Percentiles rank a stretch among this genome's conserved stretches.
Evolutionary conservation across 1,284 basidiomycete genomes (phyloP).

Genomic region (Malassezia sp.): DNA sequence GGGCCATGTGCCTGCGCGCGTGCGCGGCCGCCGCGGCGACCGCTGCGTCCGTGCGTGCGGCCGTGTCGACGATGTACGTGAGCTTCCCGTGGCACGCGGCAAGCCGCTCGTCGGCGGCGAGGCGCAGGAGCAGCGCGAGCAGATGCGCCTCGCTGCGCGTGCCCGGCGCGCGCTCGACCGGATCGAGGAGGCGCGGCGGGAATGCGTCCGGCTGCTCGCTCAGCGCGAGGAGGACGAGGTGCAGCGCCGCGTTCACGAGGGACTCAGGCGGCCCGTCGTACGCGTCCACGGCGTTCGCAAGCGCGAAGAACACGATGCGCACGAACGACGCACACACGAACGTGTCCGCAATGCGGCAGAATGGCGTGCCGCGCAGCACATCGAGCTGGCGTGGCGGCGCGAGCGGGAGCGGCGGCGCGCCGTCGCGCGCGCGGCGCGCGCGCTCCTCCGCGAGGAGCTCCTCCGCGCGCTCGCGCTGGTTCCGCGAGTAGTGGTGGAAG

Average conservation of each 20-base stretch:
- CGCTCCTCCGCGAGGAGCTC: slow-evolving; percentile 60
- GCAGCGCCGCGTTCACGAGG: slow-evolving; percentile 75
- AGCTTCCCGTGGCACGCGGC: slow-evolving; percentile 29
- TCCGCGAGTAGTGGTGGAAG: slow-evolving; percentile 90
- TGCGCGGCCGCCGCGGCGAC: slow-evolving; percentile 10
- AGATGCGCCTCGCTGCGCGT: slow-evolving; percentile 4
- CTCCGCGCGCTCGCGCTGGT: slow-evolving; percentile 89
- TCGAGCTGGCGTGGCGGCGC: slow-evolving; percentile 17
- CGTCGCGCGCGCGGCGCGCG: slow-evolving; percentile 59
- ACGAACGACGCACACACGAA: slow-evolving; percentile 21
- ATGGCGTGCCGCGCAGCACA: slow-evolving; percentile 22
- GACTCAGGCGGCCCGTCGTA: slow-evolving; percentile 53
- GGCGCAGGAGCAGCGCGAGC: slow-evolving; percentile 23
- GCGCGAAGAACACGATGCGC: slow-evolving; percentile 26
- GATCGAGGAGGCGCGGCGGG: slow-evolving; percentile 12
- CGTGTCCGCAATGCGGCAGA: slow-evolving; percentile 19
- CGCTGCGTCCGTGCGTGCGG: slow-evolving; percentile 11
- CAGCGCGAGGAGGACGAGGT: slow-evolving; percentile 48
- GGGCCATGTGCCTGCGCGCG: slow-evolving; percentile 12
- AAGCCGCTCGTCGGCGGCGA: slow-evolving; percentile 26
- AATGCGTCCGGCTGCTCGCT: slow-evolving; percentile 24
- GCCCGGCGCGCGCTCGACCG: slow-evolving; percentile 4
- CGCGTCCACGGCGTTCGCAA: slow-evolving; percentile 19
- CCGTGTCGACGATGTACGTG: slow-evolving; percentile 28
- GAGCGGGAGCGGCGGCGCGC: slow-evolving; percentile 41